phyloP scores from a whole-genome alignment of 306 rosid species.

The Vigna reflexopilosa region DNA sequence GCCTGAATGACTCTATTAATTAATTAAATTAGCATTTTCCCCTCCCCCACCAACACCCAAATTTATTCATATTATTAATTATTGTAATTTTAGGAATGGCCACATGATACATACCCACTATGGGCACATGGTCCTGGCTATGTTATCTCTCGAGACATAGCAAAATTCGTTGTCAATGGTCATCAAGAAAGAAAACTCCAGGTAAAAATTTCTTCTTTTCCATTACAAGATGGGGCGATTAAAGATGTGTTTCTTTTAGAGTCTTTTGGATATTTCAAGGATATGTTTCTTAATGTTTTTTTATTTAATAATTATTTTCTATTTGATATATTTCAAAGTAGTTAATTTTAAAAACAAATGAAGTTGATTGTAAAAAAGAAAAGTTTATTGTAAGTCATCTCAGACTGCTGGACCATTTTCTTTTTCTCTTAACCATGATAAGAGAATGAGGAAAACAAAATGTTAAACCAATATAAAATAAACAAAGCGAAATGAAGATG shows the following conservation, averaged over 20 bases:
- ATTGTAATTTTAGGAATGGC: slow-evolving; percentile 79
- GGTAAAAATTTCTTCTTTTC: slow-evolving; percentile 52
- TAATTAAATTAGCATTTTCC: background rate
- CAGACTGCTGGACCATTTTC: too few species aligned
- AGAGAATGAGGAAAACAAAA: too few species aligned
- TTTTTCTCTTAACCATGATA: too few species aligned
- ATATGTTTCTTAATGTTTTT: background rate
- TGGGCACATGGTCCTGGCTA: slow-evolving; percentile 99
- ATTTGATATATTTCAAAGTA: too few species aligned
- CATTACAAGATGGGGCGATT: background rate
- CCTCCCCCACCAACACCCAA: background rate
- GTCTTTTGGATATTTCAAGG: slow-evolving; percentile 18
- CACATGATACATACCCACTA: slow-evolving; percentile 78
- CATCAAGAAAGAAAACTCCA: slow-evolving; percentile 74
- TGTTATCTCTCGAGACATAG: slow-evolving; percentile 85
- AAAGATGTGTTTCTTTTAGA: slow-evolving; percentile 3
- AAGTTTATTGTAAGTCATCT: too few species aligned
- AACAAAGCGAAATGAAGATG: too few species aligned
- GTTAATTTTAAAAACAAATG: too few species aligned
- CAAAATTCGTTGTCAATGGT: slow-evolving; percentile 68
- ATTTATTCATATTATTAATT: slow-evolving; percentile 20
- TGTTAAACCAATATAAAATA: too few species aligned
- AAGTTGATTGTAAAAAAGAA: too few species aligned
- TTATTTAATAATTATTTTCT: too few species aligned
- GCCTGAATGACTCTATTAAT: slow-evolving; percentile 22